A percentile compares a stretch with the other conserved stretches of the same genome.
Conservation (phyloP, 371 early-diverging fungal genomes). For the Thermomucor indicae-seudaticae region DNA sequence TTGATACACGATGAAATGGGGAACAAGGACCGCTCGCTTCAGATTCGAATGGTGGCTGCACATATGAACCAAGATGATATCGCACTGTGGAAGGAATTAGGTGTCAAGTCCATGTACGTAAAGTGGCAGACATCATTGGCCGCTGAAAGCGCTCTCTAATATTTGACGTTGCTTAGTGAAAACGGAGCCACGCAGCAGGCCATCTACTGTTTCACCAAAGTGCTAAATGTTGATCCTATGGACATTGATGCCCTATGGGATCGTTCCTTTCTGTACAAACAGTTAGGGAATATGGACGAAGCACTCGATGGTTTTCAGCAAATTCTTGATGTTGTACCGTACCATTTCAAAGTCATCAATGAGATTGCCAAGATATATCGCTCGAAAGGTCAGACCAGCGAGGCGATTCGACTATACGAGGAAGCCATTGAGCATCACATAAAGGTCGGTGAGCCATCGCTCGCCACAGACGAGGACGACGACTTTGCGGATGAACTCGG, state of each 20-base stretch:
- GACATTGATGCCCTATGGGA: conserved; percentile 74
- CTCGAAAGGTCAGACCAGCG: conserved; percentile 37
- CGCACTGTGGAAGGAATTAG: conserved; percentile 85
- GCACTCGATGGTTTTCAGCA: conserved; percentile 52
- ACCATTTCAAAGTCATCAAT: conserved; percentile 54
- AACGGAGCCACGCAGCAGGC: conserved; percentile 71
- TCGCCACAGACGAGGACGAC: conserved; percentile 27
- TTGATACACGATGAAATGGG: conserved; percentile 89
- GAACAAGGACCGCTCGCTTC: conserved; percentile 68
- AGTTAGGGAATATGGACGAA: conserved; percentile 32
- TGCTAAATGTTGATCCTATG: conserved; percentile 55
- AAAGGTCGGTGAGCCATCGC: conserved; percentile 17
- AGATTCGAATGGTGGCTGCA: conserved; percentile 86
- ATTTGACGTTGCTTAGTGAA: conserved; percentile 42
- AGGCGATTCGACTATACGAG: conserved; percentile 55
- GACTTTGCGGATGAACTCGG: conserved; percentile 48
- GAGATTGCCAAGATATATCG: conserved; percentile 51
- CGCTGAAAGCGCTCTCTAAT: background rate
- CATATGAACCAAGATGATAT: conserved; percentile 78
- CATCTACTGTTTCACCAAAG: conserved; percentile 75
- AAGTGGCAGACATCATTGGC: background rate
- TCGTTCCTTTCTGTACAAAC: conserved; percentile 57
- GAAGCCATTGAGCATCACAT: conserved; percentile 38
- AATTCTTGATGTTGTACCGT: conserved; percentile 45
- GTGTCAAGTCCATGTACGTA: conserved; percentile 62